phyloP scores from a whole-genome alignment of 768 basidiomycete species.

The Tubosaeta brunneosetosa region DNA sequence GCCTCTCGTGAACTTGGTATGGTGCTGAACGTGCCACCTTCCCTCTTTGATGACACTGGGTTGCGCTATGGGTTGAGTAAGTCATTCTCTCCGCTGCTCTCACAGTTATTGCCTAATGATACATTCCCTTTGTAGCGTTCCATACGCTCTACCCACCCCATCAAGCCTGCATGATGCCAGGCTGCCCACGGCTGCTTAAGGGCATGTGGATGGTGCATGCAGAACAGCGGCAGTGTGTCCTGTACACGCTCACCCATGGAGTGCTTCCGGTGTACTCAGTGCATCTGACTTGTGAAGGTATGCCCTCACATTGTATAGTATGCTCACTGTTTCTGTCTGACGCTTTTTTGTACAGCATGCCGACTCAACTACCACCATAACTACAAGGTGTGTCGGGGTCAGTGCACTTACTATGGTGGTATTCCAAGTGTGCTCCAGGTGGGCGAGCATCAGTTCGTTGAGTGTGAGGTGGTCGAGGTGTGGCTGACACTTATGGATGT shows the following conservation, averaged over 20 bases:
- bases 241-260: neutral
- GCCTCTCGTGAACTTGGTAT: too few species aligned
- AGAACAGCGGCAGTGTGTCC: neutral
- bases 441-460: conserved; percentile 1
- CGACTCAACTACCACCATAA: conserved; percentile 5
- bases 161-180: neutral
- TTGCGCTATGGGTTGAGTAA: too few species aligned
- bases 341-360: neutral
- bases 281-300: conserved; percentile 1
- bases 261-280: neutral
- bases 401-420: neutral
- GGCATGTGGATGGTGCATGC: conserved; percentile 5
- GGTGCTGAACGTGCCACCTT: too few species aligned
- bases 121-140: too few species aligned
- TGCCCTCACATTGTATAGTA: neutral
- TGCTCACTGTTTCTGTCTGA: too few species aligned
- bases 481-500: neutral
- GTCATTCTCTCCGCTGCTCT: too few species aligned
- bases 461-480: neutral
- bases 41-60: too few species aligned
- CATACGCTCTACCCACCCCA: conserved; percentile 1
- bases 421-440: neutral
- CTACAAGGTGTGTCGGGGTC: neutral
- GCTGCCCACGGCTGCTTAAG: neutral
- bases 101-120: too few species aligned